phyloP scores from a whole-genome alignment of 2,329 filamentous ascomycete species.

The Alternaria triticimaculans region DNA sequence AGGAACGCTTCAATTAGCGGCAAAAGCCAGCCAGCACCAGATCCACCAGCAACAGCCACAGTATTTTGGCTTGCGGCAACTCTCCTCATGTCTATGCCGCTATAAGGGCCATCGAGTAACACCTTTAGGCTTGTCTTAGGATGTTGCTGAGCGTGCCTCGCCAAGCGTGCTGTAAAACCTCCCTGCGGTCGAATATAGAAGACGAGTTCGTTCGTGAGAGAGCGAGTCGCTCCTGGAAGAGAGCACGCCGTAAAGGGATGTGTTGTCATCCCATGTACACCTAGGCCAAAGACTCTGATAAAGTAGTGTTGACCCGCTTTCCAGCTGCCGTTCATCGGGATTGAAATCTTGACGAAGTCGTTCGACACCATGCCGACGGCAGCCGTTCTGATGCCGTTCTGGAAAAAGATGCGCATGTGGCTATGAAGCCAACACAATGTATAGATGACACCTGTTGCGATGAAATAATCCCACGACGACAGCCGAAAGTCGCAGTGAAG shows the following conservation, averaged over 20 bases:
- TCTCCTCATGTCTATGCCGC: conserved; percentile 53
- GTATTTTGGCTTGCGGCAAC: conserved; percentile 48
- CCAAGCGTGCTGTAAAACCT: conserved; percentile 58
- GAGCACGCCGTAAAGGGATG: conserved; percentile 66
- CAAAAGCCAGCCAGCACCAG: conserved; percentile 62
- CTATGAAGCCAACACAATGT: conserved; percentile 55
- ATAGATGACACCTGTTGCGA: conserved; percentile 63
- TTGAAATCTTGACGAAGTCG: conserved; percentile 25
- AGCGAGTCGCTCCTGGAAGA: conserved; percentile 37
- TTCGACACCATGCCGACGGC: conserved; percentile 49
- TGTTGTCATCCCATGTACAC: conserved; percentile 53
- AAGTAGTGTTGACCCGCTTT: conserved; percentile 63
- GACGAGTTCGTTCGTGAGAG: conserved; percentile 48
- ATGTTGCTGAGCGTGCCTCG: conserved; percentile 16
- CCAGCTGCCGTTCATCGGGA: conserved; percentile 53
- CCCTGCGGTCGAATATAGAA: conserved; percentile 61
- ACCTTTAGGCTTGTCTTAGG: conserved; percentile 50
- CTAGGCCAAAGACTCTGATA: conserved; percentile 58
- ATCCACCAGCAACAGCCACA: conserved; percentile 62
- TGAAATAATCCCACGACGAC: conserved; percentile 63
- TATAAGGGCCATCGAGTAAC: conserved; percentile 66
- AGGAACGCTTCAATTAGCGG: conserved; percentile 53
- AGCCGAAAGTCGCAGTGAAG: conserved; percentile 62
- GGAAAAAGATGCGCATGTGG: conserved; percentile 56
- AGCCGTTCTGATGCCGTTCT: conserved; percentile 56